phyloP scores from a whole-genome alignment of 139 green algal genomes.

The Trebouxia sp. region DNA sequence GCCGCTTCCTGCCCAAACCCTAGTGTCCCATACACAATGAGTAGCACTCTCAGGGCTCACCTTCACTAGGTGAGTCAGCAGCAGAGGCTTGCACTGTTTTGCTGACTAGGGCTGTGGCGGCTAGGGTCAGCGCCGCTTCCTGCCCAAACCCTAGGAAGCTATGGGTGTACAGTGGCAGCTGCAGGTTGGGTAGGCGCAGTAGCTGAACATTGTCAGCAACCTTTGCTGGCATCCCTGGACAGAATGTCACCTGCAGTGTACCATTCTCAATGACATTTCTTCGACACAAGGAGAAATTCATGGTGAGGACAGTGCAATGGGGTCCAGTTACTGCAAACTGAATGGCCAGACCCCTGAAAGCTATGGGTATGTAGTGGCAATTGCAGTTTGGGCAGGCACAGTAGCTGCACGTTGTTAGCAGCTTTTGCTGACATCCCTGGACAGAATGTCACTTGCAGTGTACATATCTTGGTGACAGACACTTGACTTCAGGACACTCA shows the following conservation, averaged over 20 bases:
- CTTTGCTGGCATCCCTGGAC: constrained; percentile 2
- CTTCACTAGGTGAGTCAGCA: no score
- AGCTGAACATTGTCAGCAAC: background rate
- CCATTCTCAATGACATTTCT: no score
- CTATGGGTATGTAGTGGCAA: constrained; percentile 24
- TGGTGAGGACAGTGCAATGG: no score
- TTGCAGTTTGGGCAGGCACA: background rate
- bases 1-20: constrained; percentile 29
- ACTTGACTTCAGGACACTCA: no score
- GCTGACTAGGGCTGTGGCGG: constrained; percentile 13
- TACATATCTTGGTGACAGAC: no score
- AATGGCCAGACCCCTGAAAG: constrained; percentile 29
- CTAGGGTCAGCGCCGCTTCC: constrained; percentile 24
- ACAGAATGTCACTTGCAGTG: constrained; percentile 12
- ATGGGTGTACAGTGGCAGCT: constrained; percentile 21
- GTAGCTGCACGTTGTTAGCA: background rate
- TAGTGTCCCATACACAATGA: no score
- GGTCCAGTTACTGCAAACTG: no score
- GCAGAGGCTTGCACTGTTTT: background rate
- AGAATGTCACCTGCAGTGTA: constrained; percentile 17
- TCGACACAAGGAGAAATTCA: no score
- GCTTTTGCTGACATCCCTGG: constrained; percentile 1
- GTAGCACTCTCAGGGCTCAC: no score
- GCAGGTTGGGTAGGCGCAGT: background rate
- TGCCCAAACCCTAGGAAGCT: constrained; percentile 32